These are phyloP conservation scores for Pinus tabuliformis DNA, from an alignment of 75 land plant genomes.

Conservation along the genomic window DNA sequence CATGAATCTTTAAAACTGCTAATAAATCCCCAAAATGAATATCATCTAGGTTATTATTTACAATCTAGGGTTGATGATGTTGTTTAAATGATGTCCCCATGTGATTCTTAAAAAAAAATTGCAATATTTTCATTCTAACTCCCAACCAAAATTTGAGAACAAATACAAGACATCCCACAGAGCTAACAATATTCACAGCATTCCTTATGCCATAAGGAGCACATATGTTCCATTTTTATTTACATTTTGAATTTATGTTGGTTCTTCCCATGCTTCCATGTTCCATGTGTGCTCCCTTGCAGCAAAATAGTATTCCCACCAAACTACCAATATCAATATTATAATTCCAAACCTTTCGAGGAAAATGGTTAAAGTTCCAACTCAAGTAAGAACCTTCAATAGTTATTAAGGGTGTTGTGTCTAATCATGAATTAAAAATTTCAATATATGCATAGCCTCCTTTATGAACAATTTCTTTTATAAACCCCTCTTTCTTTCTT, in stretches of 20 bases:
- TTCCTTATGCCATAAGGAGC: conserved; percentile 85
- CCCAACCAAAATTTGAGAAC: conserved; percentile 82
- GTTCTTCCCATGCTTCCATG: conserved; percentile 41
- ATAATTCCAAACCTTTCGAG: too few species aligned
- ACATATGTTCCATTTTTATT: conserved; percentile 80
- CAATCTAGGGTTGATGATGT: conserved; percentile 39
- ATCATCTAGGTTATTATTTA: conserved; percentile 43
- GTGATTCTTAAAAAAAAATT: conserved; percentile 62
- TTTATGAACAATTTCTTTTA: too few species aligned
- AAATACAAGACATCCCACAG: conserved; percentile 80
- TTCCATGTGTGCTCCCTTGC: conserved; percentile 53
- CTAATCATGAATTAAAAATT: too few species aligned
- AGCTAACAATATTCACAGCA: conserved; percentile 73
- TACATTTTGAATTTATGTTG: conserved; percentile 37
- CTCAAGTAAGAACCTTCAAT: too few species aligned
- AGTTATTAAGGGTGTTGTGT: too few species aligned
- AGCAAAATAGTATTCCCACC: too few species aligned
- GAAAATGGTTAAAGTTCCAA: too few species aligned
- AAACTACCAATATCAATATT: too few species aligned
- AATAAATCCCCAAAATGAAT: conserved; percentile 69
- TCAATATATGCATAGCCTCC: too few species aligned
- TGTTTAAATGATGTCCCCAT: conserved; percentile 72
- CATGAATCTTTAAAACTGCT: conserved; percentile 60
- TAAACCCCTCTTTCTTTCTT: too few species aligned
- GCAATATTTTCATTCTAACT: conserved; percentile 64